Base-by-base conservation (phyloP, 768 basidiomycete species). In the Pulveroboletus frians region DNA sequence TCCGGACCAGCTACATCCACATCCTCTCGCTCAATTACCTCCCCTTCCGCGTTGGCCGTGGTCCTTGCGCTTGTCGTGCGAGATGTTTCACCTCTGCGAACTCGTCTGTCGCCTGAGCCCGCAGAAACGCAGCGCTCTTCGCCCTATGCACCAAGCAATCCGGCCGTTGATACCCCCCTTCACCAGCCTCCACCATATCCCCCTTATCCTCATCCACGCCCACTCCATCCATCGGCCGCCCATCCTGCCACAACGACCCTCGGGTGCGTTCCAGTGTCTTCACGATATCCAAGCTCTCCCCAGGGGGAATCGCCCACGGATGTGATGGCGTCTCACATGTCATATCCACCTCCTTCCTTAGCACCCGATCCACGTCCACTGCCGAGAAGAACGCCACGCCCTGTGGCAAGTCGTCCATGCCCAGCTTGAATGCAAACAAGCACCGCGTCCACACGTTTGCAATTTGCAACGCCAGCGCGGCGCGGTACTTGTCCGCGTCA, bases 341-440 rank as follows among this genome's bases (percentile, higher is more conserved):
- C 89, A 98, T 92, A 63, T 93, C 88, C 21, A 93, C 92, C 69
- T 98, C 95, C 67, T 99, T 99, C 31, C 96, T 79, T 35, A 97
- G 74, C 1, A 96, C 88, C 14, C 75, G 73, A 66, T 99, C 95
- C 18, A 98, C 72, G 64, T 98, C 96, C 40, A 99, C 92, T 0
- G 92, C 90, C 2, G 92, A 96, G 73, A 99, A 97, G 73, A 96
- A 99, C 0, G 93, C 92, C 6, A 96, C 88, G 32, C 94, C 84
- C 61, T 95, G 92, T 0, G 96, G 96, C 2, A 98, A 74, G 62
- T 98, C 90, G 61, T 92, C 90, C 85, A 99, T 90, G 5, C 93
- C 92, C n/a, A 98, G 74, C 58, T 81, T 86, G 67, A 80, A 93
- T 1, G 93, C 88, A 65, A 99, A 97, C 59, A 94, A 62, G 43